Evolutionary conservation across 2,329 filamentous ascomycete genomes (phyloP).

Genomic region (Beauveria australis): DNA sequence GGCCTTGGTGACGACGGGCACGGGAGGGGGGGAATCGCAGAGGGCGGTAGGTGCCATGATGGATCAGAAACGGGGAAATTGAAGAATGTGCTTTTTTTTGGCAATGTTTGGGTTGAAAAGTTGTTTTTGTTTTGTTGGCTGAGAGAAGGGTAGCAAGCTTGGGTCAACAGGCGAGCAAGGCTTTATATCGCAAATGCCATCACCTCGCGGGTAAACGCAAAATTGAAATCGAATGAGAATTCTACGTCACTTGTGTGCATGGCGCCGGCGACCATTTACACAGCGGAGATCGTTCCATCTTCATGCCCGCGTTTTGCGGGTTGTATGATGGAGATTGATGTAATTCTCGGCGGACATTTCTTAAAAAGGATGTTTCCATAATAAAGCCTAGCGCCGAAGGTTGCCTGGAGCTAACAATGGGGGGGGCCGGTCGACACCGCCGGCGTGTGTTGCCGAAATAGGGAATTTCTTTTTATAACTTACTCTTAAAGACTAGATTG

Average conservation of each 20-base stretch:
- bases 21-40: constrained; percentile 1
- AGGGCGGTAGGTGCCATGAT: constrained; percentile 22
- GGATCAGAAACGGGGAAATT: not conserved
- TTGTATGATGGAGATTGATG: not conserved
- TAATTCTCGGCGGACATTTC: constrained; percentile 7
- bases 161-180: not conserved
- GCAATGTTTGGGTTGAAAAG: no score
- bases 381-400: not conserved
- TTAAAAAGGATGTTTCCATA: not conserved
- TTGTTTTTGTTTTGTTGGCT: not conserved
- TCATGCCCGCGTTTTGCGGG: not conserved
- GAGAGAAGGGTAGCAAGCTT: not conserved
- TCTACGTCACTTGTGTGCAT: not conserved
- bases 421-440: not conserved
- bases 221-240: not conserved
- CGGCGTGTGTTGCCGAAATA: not conserved
- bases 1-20: constrained; percentile 10
- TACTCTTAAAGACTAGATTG: no score
- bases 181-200: not conserved
- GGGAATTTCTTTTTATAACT: not conserved
- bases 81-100: not conserved
- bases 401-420: not conserved
- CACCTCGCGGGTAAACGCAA: not conserved
- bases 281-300: not conserved
- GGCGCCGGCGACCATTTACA: not conserved